Conservation (phyloP, 306 rosid species). For the Mucuna pruriens region DNA sequence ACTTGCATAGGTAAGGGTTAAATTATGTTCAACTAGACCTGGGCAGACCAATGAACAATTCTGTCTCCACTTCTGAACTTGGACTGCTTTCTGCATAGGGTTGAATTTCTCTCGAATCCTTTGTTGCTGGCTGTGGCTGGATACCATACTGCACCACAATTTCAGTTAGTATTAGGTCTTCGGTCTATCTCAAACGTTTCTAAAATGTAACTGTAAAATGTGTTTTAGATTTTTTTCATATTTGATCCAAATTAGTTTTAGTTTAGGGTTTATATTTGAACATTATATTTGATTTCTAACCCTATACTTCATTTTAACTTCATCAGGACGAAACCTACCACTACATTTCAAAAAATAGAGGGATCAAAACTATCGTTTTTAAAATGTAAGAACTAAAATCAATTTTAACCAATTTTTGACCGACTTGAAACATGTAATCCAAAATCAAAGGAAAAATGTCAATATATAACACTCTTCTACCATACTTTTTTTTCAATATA, state of each 20-base stretch:
- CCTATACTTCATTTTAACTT: no score
- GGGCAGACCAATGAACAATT: constrained; percentile 77
- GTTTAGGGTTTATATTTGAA: no score
- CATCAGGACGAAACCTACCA: no score
- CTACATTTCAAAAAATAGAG: no score
- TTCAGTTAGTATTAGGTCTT: neutral
- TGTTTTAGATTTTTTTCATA: no score
- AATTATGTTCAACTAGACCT: constrained; percentile 36
- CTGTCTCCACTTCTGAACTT: constrained; percentile 81
- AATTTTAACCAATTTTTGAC: no score
- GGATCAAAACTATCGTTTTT: no score
- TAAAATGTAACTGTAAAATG: no score
- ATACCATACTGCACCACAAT: constrained; percentile 42
- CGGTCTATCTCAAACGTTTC: neutral
- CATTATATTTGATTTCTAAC: no score
- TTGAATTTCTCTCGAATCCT: constrained; percentile 37
- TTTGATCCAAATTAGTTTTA: no score
- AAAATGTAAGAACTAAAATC: no score
- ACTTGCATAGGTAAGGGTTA: constrained; percentile 29
- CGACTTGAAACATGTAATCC: no score
- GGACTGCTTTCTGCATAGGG: constrained; percentile 54
- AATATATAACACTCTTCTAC: neutral
- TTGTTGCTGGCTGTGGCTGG: constrained; percentile 23
- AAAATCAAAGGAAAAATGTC: neutral
- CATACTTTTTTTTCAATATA: neutral